Evolutionary conservation across 2,329 filamentous ascomycete genomes (phyloP).

Genomic region (Penicillium sp.): DNA sequence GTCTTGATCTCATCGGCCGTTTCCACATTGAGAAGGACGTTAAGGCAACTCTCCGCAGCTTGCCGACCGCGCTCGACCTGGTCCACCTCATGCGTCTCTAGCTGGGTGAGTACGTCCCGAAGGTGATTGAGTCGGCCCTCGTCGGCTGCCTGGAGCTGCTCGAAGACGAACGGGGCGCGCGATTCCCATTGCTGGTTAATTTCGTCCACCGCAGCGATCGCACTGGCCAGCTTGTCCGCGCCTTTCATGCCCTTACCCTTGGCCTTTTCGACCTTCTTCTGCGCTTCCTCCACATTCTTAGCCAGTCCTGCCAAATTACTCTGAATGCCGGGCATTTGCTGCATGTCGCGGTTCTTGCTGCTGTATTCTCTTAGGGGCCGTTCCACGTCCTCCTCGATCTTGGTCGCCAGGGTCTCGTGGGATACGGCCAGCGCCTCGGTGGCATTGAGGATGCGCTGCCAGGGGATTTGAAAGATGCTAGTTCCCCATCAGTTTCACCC

Average conservation of each 20-base stretch:
- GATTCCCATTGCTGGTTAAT: conserved; percentile 88
- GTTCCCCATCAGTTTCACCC: conserved; percentile 10
- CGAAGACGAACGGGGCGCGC: conserved; percentile 91
- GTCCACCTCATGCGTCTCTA: conserved; percentile 89
- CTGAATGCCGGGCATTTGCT: conserved; percentile 76
- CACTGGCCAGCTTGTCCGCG: conserved; percentile 72
- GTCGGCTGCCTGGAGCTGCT: conserved; percentile 85
- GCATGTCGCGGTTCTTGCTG: conserved; percentile 69
- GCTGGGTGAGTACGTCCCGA: conserved; percentile 85
- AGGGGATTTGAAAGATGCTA: conserved; percentile 86
- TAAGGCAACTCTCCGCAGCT: conserved; percentile 75
- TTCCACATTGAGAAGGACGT: conserved; percentile 78
- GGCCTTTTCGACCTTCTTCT: conserved; percentile 82
- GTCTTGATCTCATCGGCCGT: conserved; percentile 78
- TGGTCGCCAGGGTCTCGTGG: conserved; percentile 74
- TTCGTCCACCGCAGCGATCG: conserved; percentile 69
- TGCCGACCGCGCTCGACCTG: conserved; percentile 73
- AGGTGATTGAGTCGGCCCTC: conserved; percentile 86
- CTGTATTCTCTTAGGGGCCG: conserved; percentile 74
- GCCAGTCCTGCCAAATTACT: conserved; percentile 77
- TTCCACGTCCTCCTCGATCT: conserved; percentile 87
- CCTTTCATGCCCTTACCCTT: conserved; percentile 71
- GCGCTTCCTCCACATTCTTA: conserved; percentile 78
- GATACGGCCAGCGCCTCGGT: conserved; percentile 78
- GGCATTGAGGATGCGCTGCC: conserved; percentile 80